Percentiles rank a stretch among this genome's conserved stretches.
Conservation (phyloP, 2,329 filamentous ascomycete genomes). For the Calonectria montana region DNA sequence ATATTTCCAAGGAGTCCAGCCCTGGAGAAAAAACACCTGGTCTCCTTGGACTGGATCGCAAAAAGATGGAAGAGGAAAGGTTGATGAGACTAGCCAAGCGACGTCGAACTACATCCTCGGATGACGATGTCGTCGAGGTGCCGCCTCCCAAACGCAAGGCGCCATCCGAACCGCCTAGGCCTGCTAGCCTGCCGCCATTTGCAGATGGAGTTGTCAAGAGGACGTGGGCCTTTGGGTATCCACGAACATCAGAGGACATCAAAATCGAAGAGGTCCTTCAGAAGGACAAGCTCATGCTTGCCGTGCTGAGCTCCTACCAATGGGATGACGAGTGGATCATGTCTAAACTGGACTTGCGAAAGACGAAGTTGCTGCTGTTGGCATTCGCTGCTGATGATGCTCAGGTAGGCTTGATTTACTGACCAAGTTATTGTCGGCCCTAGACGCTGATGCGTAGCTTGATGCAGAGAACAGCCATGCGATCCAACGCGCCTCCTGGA, state of each 20-base stretch:
- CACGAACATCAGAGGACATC: constrained; percentile 76
- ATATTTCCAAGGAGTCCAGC: constrained; percentile 31
- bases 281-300: constrained; percentile 76
- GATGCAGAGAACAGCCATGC: constrained; percentile 58
- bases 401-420: constrained; percentile 55
- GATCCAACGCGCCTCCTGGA: constrained; percentile 59
- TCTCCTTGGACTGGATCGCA: constrained; percentile 74
- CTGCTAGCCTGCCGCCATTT: constrained; percentile 51
- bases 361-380: constrained; percentile 72
- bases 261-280: constrained; percentile 90
- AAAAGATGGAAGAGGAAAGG: constrained; percentile 87
- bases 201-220: constrained; percentile 78
- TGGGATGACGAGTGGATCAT: constrained; percentile 87
- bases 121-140: constrained; percentile 43
- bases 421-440: constrained; percentile 13
- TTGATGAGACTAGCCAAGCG: constrained; percentile 76
- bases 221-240: constrained; percentile 78
- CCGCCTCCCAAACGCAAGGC: constrained; percentile 42
- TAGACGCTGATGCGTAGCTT: constrained; percentile 32
- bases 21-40: constrained; percentile 44
- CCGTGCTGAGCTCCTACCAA: constrained; percentile 87
- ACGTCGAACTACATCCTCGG: constrained; percentile 36
- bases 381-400: constrained; percentile 64
- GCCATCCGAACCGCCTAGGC: constrained; percentile 21
- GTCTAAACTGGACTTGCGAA: constrained; percentile 71